Conservation (phyloP, 2,329 filamentous ascomycete species). For the Penicillium janthinellum region DNA sequence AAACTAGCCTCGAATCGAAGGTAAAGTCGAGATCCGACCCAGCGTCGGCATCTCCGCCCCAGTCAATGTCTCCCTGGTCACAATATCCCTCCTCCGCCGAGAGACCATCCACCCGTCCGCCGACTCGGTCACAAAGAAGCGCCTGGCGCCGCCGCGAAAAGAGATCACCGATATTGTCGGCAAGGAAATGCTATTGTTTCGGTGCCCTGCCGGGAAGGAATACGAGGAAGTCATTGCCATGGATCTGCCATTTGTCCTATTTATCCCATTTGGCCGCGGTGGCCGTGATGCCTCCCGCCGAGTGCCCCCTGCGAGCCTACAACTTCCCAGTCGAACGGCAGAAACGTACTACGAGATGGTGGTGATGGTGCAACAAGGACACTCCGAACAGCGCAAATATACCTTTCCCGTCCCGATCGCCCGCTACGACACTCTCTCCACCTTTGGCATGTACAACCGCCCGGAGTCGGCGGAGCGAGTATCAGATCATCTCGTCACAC, state of each 20-base stretch:
- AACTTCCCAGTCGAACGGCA: conserved; percentile 87
- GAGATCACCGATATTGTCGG: conserved; percentile 92
- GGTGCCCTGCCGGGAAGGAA: conserved; percentile 80
- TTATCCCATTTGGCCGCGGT: conserved; percentile 91
- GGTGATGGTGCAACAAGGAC: conserved; percentile 90
- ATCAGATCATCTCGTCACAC: conserved; percentile 84
- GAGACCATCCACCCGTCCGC: conserved; percentile 97
- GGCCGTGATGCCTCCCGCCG: conserved; percentile 86
- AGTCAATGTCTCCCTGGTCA: conserved; percentile 87
- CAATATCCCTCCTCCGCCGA: conserved; percentile 87
- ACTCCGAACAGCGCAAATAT: conserved; percentile 84
- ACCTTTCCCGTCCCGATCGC: conserved; percentile 86
- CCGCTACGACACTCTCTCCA: conserved; percentile 93
- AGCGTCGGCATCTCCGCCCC: conserved; percentile 82
- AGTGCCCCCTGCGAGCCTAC: conserved; percentile 88
- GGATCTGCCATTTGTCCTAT: conserved; percentile 96
- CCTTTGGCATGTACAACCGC: conserved; percentile 99
- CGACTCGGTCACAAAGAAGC: conserved; percentile 90
- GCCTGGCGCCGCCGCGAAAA: conserved; percentile 83
- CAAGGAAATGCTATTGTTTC: conserved; percentile 90
- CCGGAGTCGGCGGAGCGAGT: conserved; percentile 85
- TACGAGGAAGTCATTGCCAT: conserved; percentile 88
- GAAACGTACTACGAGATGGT: conserved; percentile 98
- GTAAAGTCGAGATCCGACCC: conserved; percentile 94
- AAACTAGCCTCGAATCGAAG: conserved; percentile 86